Base-by-base conservation (phyloP, 116 monocot species). In the Posidonia oceanica region DNA sequence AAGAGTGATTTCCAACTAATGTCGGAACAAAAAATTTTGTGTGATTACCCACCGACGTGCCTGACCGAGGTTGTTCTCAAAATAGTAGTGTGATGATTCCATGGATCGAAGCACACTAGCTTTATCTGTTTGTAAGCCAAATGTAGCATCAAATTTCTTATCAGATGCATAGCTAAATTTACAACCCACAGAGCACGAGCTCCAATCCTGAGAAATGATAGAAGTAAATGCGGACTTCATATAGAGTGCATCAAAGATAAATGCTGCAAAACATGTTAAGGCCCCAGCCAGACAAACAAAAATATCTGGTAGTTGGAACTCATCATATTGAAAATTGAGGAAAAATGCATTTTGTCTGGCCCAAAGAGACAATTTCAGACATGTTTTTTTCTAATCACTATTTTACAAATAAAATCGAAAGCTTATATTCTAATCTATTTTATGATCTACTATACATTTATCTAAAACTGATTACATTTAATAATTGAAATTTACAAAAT, bases 1-100 rank as follows among this genome's bases (percentile, higher is more conserved):
- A 23, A 64, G 12, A 64, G 3, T 20, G 20, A 64, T 36, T 21
- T 64, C 37, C 37, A 64, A 15, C 3, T 64, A 7, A 37, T 64
- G 36, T 39, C 36, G 16, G 37, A 14, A 17, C 21, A 58, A n/a
- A 58, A 17, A 48, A 48, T 1, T 48, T 10, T 57, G 64, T 58
- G 62, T 82, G 78, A 88, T 95, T 91, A 95, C 91, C 88, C 88
- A 96, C 95, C 95, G 74, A 84, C 88, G 80, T 69, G 95, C 95
- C 48, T 70, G 48, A 61, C 74, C 78, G 76, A 88, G 73, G 63
- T 82, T 82, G 70, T 96, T 96, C 68, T 91, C 91, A 37, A 74
- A 14, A 75, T 88, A 96, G 69, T 96, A 96, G 18, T 91, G 88
- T 20, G 95, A 88, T 61, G 95, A 96, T 77, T 96, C 95, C 95